Evolutionary conservation across 495 filamentous ascomycete genomes (phyloP).

Genomic region (Annulohypoxylon maeteangense): DNA sequence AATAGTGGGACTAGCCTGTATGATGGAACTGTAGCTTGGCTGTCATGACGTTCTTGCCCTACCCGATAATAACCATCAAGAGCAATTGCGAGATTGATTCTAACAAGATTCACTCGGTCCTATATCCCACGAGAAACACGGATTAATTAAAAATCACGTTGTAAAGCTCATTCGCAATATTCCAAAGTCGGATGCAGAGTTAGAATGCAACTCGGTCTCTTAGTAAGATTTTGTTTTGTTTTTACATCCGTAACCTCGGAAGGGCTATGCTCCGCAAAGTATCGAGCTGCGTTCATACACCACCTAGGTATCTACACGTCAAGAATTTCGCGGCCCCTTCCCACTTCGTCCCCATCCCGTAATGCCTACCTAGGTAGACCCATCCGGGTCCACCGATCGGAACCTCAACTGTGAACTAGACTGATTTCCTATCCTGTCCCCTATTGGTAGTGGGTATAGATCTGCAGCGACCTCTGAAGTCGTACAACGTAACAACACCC

Average conservation of each 20-base stretch:
- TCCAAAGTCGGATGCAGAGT: background rate
- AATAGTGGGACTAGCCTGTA: too few relatives aligned
- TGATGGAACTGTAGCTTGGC: too few relatives aligned
- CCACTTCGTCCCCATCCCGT: background rate
- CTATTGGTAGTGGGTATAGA: conserved; percentile 5
- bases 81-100: too few relatives aligned
- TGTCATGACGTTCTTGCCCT: too few relatives aligned
- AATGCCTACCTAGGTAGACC: background rate
- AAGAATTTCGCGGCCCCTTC: conserved; percentile 1
- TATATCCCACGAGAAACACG: background rate
- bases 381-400: conserved; percentile 4
- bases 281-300: conserved; percentile 2
- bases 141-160: background rate
- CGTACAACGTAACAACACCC: background rate
- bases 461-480: conserved; percentile 12
- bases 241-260: conserved; percentile 6
- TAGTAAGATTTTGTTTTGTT: conserved; percentile 12
- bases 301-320: conserved; percentile 28
- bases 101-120: background rate
- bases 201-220: conserved; percentile 18
- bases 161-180: too few relatives aligned
- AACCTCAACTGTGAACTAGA: conserved; percentile 9
- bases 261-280: conserved; percentile 18
- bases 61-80: too few relatives aligned
- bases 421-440: conserved; percentile 12